Evolutionary conservation across 2,329 filamentous ascomycete genomes (phyloP).

Genomic region (Bipolaris oryzae): DNA sequence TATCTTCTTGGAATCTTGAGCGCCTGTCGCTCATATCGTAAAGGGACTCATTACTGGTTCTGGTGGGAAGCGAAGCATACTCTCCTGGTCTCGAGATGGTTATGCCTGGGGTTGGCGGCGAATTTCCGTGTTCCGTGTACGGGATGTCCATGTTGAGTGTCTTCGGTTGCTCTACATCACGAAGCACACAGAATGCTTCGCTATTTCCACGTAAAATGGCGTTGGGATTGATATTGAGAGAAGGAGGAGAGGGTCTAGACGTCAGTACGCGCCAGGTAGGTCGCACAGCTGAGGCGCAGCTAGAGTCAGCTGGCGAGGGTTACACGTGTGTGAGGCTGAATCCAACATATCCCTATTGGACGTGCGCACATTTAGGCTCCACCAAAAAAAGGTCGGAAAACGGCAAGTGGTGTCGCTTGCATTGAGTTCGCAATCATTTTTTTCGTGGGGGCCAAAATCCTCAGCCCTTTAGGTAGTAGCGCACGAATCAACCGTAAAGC

Average conservation of each 20-base stretch:
- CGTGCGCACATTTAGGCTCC: background rate
- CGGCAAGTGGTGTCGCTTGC: conserved; percentile 18
- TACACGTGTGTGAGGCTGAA: conserved; percentile 18
- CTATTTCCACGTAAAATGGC: background rate
- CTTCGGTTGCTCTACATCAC: background rate
- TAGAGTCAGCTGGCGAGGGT: conserved; percentile 20
- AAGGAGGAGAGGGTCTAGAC: background rate
- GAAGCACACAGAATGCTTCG: background rate
- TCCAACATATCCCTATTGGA: conserved; percentile 14
- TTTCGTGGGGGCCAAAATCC: background rate
- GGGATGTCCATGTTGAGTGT: conserved; percentile 10
- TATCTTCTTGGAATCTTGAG: conserved; percentile 25
- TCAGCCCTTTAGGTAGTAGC: background rate
- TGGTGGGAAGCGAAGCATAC: conserved; percentile 23
- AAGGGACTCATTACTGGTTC: conserved; percentile 25
- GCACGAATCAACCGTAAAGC: background rate
- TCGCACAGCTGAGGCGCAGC: conserved; percentile 22
- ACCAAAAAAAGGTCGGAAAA: conserved; percentile 10
- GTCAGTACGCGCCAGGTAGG: background rate
- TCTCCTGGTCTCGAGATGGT: conserved; percentile 20
- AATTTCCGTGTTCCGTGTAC: conserved; percentile 12
- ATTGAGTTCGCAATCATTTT: background rate
- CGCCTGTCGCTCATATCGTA: conserved; percentile 15
- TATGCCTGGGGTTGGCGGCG: conserved; percentile 28
- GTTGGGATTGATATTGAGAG: background rate